These are phyloP conservation scores for Vaccinium darrowii DNA, from an alignment of 148 eudicot genomes.

Conservation along the genomic window DNA sequence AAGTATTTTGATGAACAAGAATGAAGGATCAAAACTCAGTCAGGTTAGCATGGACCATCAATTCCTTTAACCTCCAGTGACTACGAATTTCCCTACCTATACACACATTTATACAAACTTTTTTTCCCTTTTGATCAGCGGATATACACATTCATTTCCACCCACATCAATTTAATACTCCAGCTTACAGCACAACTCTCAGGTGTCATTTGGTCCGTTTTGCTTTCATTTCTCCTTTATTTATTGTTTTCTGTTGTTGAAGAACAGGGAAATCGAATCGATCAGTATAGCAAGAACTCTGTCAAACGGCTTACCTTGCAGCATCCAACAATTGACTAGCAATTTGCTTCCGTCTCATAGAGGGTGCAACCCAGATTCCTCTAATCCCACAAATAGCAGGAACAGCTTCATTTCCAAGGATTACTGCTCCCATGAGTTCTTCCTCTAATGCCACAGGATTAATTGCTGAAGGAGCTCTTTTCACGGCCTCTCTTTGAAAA, in stretches of 20 bases:
- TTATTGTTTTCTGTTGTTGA: not conserved
- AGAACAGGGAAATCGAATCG: not conserved
- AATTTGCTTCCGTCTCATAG: constrained; percentile 20
- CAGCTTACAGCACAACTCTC: too few relatives aligned
- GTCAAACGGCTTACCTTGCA: constrained; percentile 17
- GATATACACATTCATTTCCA: too few relatives aligned
- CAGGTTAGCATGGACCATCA: not conserved
- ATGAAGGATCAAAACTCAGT: not conserved
- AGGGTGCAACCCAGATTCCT: constrained; percentile 24
- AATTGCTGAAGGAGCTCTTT: constrained; percentile 2
- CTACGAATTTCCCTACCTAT: not conserved
- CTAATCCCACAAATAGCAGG: constrained; percentile 21
- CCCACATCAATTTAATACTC: too few relatives aligned
- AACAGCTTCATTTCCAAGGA: constrained; percentile 14
- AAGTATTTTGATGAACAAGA: not conserved
- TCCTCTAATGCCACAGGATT: constrained; percentile 5
- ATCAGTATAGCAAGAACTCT: not conserved
- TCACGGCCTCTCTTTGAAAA: constrained; percentile 14
- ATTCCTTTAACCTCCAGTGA: not conserved
- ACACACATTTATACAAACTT: not conserved
- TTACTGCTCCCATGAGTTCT: constrained; percentile 12
- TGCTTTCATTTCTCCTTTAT: not conserved
- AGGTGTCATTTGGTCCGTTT: too few relatives aligned
- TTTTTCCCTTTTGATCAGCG: not conserved
- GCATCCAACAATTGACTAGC: constrained; percentile 21